phyloP scores from a whole-genome alignment of 768 basidiomycete genomes.

The Cyclocybe aegerita region DNA sequence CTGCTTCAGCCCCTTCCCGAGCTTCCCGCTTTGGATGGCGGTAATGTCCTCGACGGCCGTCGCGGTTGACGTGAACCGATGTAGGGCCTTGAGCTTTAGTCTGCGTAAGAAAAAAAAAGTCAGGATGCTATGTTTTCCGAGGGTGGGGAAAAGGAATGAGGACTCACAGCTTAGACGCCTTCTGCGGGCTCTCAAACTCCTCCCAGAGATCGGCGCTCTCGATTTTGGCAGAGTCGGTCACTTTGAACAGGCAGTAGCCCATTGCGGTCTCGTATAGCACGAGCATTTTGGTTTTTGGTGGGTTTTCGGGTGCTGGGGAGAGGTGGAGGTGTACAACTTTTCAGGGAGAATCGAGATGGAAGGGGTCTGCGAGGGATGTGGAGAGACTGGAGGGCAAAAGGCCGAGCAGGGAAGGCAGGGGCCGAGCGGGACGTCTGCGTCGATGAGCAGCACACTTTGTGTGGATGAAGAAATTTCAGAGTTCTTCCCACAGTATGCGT shows the following conservation, averaged over 20 bases:
- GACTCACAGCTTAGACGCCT: conserved; percentile 87
- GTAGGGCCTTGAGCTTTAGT: conserved; percentile 90
- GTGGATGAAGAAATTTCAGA: no score
- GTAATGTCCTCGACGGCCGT: conserved; percentile 97
- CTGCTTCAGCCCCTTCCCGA: conserved; percentile 90
- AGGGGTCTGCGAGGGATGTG: no score
- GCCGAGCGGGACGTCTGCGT: no score
- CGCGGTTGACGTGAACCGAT: conserved; percentile 96
- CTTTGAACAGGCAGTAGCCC: conserved; percentile 98
- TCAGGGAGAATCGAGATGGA: no score
- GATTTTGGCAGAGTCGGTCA: conserved; percentile 85
- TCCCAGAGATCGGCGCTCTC: conserved; percentile 84
- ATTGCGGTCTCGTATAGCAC: conserved; percentile 95
- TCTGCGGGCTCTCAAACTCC: conserved; percentile 92
- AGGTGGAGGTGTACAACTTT: no score
- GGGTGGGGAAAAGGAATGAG: background rate
- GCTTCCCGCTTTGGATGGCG: conserved; percentile 87
- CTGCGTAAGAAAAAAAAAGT: conserved; percentile 39
- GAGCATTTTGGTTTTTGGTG: conserved; percentile 60
- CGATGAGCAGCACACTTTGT: no score
- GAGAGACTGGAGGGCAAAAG: no score
- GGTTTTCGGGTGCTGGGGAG: no score
- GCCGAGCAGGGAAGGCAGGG: no score
- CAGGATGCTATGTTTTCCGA: conserved; percentile 2
- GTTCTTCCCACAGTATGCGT: no score